These are phyloP conservation scores for Plantago elongata DNA, from an alignment of 257 asterid genomes.

Conservation along the genomic window DNA sequence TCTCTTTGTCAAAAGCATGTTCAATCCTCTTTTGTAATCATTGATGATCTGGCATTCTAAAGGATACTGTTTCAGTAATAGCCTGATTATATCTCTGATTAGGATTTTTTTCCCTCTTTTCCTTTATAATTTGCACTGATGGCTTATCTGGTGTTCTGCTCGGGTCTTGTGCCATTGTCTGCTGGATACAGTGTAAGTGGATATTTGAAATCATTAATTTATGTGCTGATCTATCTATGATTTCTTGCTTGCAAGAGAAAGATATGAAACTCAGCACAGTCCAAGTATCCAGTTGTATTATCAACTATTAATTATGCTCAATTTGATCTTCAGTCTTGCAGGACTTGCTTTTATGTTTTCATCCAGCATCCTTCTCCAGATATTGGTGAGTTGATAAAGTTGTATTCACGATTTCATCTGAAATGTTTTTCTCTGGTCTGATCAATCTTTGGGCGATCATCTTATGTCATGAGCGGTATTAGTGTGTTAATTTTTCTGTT, in stretches of 20 bases:
- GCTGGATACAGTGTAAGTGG: conserved; percentile 76
- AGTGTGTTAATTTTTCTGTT: not conserved
- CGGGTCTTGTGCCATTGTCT: conserved; percentile 22
- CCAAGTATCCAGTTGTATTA: conserved; percentile 6
- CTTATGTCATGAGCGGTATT: no score
- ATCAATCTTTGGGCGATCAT: no score
- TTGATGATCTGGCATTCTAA: conserved; percentile 11
- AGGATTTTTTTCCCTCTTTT: not conserved
- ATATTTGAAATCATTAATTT: conserved; percentile 15
- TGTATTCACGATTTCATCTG: conserved; percentile 6
- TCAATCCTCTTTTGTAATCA: not conserved
- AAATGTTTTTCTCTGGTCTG: not conserved
- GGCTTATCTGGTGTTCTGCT: conserved; percentile 26
- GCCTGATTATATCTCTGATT: conserved; percentile 18
- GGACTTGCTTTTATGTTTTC: conserved; percentile 99
- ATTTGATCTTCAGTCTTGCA: conserved; percentile 67
- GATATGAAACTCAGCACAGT: conserved; percentile 17
- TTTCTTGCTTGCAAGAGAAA: conserved; percentile 6
- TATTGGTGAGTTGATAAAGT: conserved; percentile 54
- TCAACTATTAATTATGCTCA: conserved; percentile 19
- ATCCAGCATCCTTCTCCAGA: conserved; percentile 82
- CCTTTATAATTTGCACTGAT: conserved; percentile 19
- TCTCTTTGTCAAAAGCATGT: conserved; percentile 1
- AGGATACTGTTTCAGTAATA: conserved; percentile 7
- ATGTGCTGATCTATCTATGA: conserved; percentile 17